Conservation (phyloP, 768 basidiomycete species). For the Gloeophyllum trabeum region DNA sequence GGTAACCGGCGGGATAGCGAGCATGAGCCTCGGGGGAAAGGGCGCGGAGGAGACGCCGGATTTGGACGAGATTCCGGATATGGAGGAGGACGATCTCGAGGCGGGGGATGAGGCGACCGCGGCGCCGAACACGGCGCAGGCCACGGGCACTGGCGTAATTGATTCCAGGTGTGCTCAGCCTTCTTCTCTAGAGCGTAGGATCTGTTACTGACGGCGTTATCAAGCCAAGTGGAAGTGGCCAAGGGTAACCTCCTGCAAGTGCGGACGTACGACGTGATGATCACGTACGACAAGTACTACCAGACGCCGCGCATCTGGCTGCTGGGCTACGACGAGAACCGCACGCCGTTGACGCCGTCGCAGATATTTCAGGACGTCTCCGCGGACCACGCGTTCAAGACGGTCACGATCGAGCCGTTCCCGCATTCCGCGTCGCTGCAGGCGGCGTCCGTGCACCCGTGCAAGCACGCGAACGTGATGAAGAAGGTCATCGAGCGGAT, state of each 20-base stretch:
- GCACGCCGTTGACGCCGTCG: constrained; percentile 73
- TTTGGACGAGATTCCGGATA: constrained; percentile 96
- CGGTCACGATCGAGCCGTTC: constrained; percentile 96
- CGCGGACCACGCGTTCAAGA: constrained; percentile 95
- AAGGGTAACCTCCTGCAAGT: constrained; percentile 88
- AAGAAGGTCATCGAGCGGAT: constrained; percentile 99
- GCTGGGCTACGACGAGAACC: constrained; percentile 96
- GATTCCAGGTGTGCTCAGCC: constrained; percentile 35
- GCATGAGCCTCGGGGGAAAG: constrained; percentile 13
- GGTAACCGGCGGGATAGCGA: constrained; percentile 31
- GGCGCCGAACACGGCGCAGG: constrained; percentile 32
- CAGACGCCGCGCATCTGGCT: constrained; percentile 98
- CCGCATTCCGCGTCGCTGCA: constrained; percentile 83
- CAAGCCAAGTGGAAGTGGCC: constrained; percentile 50
- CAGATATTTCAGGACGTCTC: constrained; percentile 98
- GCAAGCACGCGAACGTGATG: constrained; percentile 98
- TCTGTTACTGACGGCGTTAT: constrained; percentile 2
- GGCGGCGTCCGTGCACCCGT: constrained; percentile 92
- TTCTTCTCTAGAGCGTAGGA: not conserved
- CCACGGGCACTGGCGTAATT: constrained; percentile 22
- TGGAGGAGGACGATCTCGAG: constrained; percentile 90
- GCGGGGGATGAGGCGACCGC: constrained; percentile 85
- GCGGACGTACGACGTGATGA: constrained; percentile 98
- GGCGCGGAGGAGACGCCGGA: constrained; percentile 56
- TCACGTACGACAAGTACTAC: constrained; percentile 99